Percentiles rank a stretch among this genome's conserved stretches.
phyloP scores from a whole-genome alignment of 345 rosid species.

The Citrus unshiu region DNA sequence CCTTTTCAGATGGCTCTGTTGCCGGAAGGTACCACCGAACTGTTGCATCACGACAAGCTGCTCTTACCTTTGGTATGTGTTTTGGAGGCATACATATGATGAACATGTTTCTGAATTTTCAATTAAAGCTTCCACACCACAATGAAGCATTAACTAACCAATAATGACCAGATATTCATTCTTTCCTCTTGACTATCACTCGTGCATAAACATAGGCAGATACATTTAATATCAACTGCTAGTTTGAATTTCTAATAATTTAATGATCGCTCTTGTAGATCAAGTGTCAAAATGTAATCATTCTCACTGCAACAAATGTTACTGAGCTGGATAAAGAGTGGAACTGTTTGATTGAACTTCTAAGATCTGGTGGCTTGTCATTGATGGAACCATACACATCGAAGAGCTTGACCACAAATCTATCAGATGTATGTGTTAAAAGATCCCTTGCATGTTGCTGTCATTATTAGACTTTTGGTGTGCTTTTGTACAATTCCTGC shows the following conservation, averaged over 20 bases:
- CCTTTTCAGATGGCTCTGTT: conserved; percentile 84
- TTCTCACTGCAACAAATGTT: conserved; percentile 71
- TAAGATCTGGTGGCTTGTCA: conserved; percentile 42
- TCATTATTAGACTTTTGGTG: not conserved
- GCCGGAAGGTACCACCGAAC: conserved; percentile 93
- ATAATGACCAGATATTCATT: not conserved
- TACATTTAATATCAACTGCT: not conserved
- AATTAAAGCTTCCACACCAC: not conserved
- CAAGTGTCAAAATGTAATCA: conserved; percentile 73
- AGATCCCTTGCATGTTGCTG: not conserved
- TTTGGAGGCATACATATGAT: conserved; percentile 10
- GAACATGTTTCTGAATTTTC: not conserved
- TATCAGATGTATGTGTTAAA: conserved; percentile 55
- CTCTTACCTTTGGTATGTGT: conserved; percentile 78
- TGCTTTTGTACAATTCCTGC: not conserved
- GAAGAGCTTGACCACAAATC: conserved; percentile 45
- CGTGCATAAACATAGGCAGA: not conserved
- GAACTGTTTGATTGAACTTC: conserved; percentile 69
- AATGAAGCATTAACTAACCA: not conserved
- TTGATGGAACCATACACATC: conserved; percentile 50
- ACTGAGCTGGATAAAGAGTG: conserved; percentile 77
- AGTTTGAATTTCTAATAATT: not conserved
- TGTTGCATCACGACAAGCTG: conserved; percentile 85
- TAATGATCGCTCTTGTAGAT: conserved; percentile 44
- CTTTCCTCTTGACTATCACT: not conserved